Evolutionary conservation across 2,329 filamentous ascomycete genomes (phyloP), one percentile per base, ranked within the genome.

Genomic region (Ophiocordyceps camponoti-saundersi): DNA sequence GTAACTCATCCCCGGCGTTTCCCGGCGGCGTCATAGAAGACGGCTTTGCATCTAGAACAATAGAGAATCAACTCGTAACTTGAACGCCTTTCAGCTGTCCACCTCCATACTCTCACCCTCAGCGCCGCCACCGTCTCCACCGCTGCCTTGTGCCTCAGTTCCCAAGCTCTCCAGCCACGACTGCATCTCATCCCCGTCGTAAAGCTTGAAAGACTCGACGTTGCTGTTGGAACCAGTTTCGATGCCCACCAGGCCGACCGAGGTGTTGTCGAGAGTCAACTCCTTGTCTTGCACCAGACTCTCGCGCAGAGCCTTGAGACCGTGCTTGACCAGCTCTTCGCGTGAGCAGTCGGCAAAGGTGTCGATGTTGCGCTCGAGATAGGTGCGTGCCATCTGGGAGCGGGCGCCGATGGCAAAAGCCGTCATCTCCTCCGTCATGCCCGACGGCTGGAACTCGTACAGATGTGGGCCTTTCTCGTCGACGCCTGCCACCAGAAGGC

Each of bases 321-420:
- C 92, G 69, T 98, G 92, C 66, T 79, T 80, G 57, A 98, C 81
- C 59, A 98, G 71, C 65, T 94, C 85, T 60, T 95, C 90, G 57
- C 85, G 74, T 52, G 73, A 78, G 61, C 80, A 81, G 53, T 75
- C 74, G 57, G 78, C 75, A 63, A 98, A 96, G 55, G 79, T 70
- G 52, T 94, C 89, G 51, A 95, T 68, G 67, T 95, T 85, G 60
- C 87, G 77, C 75, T 98, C 92, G 48, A 98, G 72, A 66, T 98
- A 98, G 52, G 92, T 98, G 60, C 92, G 75, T 22, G 92, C 92
- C 87, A 96, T 96, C 71, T 98, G 92, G 64, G 84, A 92, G 57
- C 92, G 77, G 44, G 92, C 92, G 46, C 92, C 92, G 63, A 98
- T 98, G 49, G 89, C 90, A 61, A 90, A 95, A 22, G 92, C 92